Conservation (phyloP, 768 basidiomycete genomes). For the Boletus tylopilopsis region DNA sequence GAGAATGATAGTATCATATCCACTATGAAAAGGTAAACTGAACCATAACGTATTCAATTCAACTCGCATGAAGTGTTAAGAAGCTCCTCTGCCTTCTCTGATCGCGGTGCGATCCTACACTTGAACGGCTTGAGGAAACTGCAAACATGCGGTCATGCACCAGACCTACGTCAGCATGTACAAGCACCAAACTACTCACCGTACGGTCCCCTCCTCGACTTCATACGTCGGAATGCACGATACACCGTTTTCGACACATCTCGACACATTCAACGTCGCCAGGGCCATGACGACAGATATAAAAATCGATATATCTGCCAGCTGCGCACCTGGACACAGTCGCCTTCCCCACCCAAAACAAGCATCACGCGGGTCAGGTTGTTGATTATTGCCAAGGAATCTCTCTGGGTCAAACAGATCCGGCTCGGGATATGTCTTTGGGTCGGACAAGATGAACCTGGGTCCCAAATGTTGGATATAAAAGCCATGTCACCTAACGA, state of each 20-base stretch:
- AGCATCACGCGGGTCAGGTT: constrained; percentile 7
- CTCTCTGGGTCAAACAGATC: constrained; percentile 12
- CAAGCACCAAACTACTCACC: background rate
- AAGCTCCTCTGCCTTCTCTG: constrained; percentile 2
- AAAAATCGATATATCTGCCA: constrained; percentile 8
- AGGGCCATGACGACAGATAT: constrained; percentile 5
- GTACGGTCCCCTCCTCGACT: background rate
- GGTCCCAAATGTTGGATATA: too few relatives aligned
- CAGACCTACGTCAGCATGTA: too few relatives aligned
- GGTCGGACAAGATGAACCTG: background rate
- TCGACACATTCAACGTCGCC: constrained; percentile 11
- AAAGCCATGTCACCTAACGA: background rate
- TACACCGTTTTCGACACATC: background rate
- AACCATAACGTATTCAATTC: background rate
- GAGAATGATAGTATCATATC: constrained; percentile 17
- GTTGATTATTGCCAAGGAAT: constrained; percentile 5
- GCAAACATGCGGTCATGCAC: background rate
- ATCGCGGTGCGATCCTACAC: constrained; percentile 4
- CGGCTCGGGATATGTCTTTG: constrained; percentile 8
- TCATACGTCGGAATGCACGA: constrained; percentile 2
- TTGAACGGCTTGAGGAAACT: constrained; percentile 14
- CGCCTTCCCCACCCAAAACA: constrained; percentile 20
- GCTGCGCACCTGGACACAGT: constrained; percentile 5
- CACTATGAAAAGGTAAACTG: constrained; percentile 4
- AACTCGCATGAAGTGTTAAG: background rate